A percentile compares a stretch with the other conserved stretches of the same genome.
These are phyloP conservation scores for Leccinellum albellum DNA, from an alignment of 768 basidiomycete genomes.

Conservation along the genomic window DNA sequence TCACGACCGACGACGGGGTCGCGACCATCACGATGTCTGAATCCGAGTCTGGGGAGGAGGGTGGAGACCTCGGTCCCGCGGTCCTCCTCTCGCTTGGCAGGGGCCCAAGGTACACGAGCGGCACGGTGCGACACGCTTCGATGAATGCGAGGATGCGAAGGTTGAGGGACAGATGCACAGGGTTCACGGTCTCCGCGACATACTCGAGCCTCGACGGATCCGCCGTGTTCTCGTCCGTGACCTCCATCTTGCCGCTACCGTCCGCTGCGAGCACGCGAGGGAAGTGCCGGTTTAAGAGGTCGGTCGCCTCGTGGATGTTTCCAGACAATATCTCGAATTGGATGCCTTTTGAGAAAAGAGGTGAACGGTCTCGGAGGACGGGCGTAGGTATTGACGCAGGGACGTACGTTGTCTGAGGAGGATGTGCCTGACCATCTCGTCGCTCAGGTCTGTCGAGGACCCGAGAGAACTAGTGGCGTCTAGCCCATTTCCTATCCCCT, in stretches of 20 bases:
- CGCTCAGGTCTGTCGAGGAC: conserved; percentile 28
- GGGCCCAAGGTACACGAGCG: conserved; percentile 44
- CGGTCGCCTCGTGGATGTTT: conserved; percentile 66
- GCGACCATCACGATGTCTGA: conserved; percentile 6
- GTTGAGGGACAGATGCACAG: conserved; percentile 76
- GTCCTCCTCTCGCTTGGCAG: not conserved
- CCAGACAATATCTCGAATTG: conserved; percentile 68
- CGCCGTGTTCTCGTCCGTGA: conserved; percentile 20
- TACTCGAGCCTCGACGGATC: conserved; percentile 42
- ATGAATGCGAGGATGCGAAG: conserved; percentile 85
- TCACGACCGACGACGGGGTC: conserved; percentile 3
- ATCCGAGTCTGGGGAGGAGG: conserved; percentile 1
- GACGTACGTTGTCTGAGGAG: conserved; percentile 53
- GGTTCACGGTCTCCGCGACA: conserved; percentile 59
- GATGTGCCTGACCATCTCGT: conserved; percentile 43
- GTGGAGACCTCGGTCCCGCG: conserved; percentile 6
- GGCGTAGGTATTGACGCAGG: not conserved
- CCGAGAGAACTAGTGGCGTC: conserved; percentile 9
- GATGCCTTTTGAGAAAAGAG: conserved; percentile 49
- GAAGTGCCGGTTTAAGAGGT: conserved; percentile 66
- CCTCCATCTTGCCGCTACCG: conserved; percentile 8
- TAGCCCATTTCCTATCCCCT: conserved; percentile 3
- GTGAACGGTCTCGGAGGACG: not conserved
- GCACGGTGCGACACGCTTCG: conserved; percentile 75
- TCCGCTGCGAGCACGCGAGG: conserved; percentile 57